A percentile compares a stretch with the other conserved stretches of the same genome.
phyloP scores from a whole-genome alignment of 2,329 filamentous ascomycete genomes.

The Aspergillus pseudonomiae region DNA sequence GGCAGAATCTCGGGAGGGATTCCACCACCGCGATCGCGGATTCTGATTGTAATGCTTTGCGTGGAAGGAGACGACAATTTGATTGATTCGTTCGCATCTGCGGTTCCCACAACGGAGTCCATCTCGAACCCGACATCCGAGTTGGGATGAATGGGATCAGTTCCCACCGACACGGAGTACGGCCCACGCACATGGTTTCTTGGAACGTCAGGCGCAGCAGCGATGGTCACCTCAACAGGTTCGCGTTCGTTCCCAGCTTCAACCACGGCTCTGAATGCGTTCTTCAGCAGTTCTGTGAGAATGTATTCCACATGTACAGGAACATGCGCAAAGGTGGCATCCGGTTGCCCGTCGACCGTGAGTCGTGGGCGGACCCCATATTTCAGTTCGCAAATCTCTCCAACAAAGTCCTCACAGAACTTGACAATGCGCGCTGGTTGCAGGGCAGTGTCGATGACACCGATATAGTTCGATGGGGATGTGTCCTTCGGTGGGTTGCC shows the following conservation, averaged over 20 bases:
- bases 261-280: conserved; percentile 90
- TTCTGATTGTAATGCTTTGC: conserved; percentile 90
- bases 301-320: conserved; percentile 98
- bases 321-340: conserved; percentile 89
- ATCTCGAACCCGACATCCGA: conserved; percentile 36
- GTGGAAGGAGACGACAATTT: conserved; percentile 49
- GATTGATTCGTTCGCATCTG: conserved; percentile 37
- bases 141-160: conserved; percentile 21
- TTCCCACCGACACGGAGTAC: conserved; percentile 18
- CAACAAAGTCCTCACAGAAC: conserved; percentile 84
- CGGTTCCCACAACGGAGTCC: conserved; percentile 29
- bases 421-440: conserved; percentile 80
- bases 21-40: conserved; percentile 92
- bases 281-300: conserved; percentile 93
- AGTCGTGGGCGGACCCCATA: conserved; percentile 86
- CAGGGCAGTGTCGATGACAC: conserved; percentile 90
- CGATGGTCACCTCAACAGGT: conserved; percentile 90
- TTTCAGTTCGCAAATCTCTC: conserved; percentile 93
- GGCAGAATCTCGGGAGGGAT: conserved; percentile 82
- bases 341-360: conserved; percentile 79
- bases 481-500: conserved; percentile 27
- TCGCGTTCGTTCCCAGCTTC: conserved; percentile 79
- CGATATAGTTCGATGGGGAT: conserved; percentile 70
- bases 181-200: conserved; percentile 46
- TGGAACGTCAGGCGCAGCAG: conserved; percentile 62